Conservation (phyloP, 1,139 yeast genomes). For the Saccharomyces pastorianus region DNA sequence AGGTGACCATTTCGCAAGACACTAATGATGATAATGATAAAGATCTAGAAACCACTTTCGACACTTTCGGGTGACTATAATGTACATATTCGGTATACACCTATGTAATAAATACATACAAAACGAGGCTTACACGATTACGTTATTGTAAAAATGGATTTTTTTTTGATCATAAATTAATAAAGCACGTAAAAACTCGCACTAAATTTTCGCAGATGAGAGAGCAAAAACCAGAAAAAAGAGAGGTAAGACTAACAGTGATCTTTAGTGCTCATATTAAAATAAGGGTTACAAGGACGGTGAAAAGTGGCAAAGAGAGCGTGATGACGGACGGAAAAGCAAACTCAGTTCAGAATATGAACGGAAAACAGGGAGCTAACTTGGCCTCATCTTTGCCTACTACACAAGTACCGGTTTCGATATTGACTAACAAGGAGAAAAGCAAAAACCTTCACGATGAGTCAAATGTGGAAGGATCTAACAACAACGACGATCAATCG, state of each 20-base stretch:
- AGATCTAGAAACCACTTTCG: constrained; percentile 9
- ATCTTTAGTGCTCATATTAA: too few species aligned
- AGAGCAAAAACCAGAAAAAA: not conserved
- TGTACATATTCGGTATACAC: not conserved
- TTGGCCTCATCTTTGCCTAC: not conserved
- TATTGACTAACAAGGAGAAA: constrained; percentile 1
- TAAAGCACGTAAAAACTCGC: not conserved
- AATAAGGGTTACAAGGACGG: too few species aligned
- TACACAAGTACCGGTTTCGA: constrained; percentile 3
- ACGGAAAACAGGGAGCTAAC: not conserved
- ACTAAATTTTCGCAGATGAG: not conserved
- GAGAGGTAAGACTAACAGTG: not conserved
- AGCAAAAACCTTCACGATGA: not conserved
- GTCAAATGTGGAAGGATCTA: not conserved
- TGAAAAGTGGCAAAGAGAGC: not conserved
- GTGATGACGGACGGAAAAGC: not conserved
- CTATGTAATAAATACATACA: not conserved
- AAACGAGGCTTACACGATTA: not conserved
- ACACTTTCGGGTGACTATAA: not conserved
- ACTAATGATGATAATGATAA: constrained; percentile 16
- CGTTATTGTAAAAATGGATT: too few species aligned
- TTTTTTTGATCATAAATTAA: too few species aligned
- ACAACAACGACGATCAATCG: not conserved
- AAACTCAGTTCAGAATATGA: not conserved
- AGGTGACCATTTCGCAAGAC: constrained; percentile 38